Percentiles rank a stretch among this genome's conserved stretches.
Conservation (phyloP, 2,329 filamentous ascomycete species). For the Aspergillus sp. region DNA sequence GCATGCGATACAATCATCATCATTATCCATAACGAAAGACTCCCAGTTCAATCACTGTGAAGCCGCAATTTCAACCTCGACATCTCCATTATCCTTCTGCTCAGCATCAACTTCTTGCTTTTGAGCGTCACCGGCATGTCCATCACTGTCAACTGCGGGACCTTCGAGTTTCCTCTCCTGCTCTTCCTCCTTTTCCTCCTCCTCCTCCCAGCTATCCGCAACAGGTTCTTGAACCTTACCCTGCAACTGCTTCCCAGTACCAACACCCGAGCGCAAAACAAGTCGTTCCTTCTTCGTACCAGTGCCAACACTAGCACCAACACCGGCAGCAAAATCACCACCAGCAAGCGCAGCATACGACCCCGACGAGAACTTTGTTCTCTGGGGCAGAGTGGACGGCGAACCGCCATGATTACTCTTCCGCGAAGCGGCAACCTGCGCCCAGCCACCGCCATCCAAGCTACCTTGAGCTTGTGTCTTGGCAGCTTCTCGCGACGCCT, state of each 20-base stretch:
- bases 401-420: constrained; percentile 15
- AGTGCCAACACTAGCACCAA: not conserved
- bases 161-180: constrained; percentile 16
- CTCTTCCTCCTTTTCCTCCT: constrained; percentile 38
- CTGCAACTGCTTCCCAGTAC: constrained; percentile 23
- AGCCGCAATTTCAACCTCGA: not conserved
- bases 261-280: constrained; percentile 30
- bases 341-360: constrained; percentile 27
- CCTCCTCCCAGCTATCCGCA: constrained; percentile 43
- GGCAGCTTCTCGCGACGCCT: constrained; percentile 25
- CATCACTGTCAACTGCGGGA: not conserved
- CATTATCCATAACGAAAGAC: not conserved
- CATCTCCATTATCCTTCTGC: constrained; percentile 11
- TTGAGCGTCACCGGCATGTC: not conserved
- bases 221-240: constrained; percentile 25
- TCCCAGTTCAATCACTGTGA: not conserved
- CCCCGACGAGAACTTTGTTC: constrained; percentile 12
- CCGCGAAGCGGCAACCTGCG: constrained; percentile 33
- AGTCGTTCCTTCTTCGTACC: constrained; percentile 25
- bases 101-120: not conserved
- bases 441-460: constrained; percentile 28
- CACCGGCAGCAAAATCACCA: constrained; percentile 11
- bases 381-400: constrained; percentile 1
- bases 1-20: not conserved
- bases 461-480: constrained; percentile 15